Base-by-base conservation (phyloP, 305 asterid genomes). In the Plantago coronopus region DNA sequence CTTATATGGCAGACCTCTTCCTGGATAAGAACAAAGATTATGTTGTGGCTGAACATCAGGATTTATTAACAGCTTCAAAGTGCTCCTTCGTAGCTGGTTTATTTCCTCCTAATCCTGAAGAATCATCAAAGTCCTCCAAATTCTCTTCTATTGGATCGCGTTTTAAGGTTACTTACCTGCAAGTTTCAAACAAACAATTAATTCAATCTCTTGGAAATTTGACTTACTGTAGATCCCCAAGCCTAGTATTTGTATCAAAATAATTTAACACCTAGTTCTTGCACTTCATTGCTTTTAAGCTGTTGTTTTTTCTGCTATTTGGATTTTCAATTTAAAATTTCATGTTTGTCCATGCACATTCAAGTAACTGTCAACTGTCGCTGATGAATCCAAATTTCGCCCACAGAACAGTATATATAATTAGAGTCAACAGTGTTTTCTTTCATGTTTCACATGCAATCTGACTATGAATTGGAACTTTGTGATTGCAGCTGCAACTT, bases 21-120 rank as follows among this genome's bases (percentile, higher is more conserved):
- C 82, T 94, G 77, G 99, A 94, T 73, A 94, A 94, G 84, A 94
- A 94, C 88, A 94, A 88, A 78, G 99, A 94, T 84, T 94, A 94
- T 79, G 97, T 94, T 69, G 95, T 94, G 69, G 97, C 95, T 21
- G 99, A 94, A 79, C 97, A 94, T 80, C 97, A 88, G 75, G 99
- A 81, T 76, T 76, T 94, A 62, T 79, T 94, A 72, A 83, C 89
- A 44, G 99, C 99, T 66, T 85, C 99, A 45, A 78, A 79, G 58
- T 94, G 96, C 81, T 67, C 82, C 71, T 94, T 94, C 61, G 96
- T 81, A 34, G 95, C 94, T 75, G 84, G 96, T 74, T 90, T 94
- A 72, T 90, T 90, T 77, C 99, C 99, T 67, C 76, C 94, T 60
- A 88, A 74, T 69, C 95, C 96, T 40, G 95, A 82, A 75, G 99